Evolutionary conservation across 116 monocot genomes (phyloP), one percentile per base, ranked within the genome.

Genomic region (Zostera marina): DNA sequence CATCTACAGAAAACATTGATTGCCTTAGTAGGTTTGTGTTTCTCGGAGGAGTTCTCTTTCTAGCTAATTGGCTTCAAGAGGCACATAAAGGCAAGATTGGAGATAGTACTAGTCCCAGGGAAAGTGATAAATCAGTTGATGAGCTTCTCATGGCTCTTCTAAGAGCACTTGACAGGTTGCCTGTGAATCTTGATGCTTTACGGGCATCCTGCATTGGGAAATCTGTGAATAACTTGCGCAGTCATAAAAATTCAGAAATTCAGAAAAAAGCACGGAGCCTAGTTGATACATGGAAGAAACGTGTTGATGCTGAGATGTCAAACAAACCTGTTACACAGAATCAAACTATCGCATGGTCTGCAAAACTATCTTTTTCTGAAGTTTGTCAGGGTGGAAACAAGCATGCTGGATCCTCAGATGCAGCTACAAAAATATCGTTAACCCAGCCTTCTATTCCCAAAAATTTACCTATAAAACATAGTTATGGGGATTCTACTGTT

Each of bases 11-110:
- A 38, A 85, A 65, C 58, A 59, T 62, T 49, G 96, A 96, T 56
- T 96, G 89, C 68, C 78, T 96, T 54, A 61, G 55, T 54, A 79
- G 80, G 40, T 85, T 96, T 74, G 85, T 96, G 58, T 82, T 82
- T 66, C 76, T 85, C 24, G 76, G 68, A 58, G 89, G 88, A 51
- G 72, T 96, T 11, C 63, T 80, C 44, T 60, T 96, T 11, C 72
- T 96, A 21, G 96, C 85, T 76, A 80, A 89, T 58, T 96, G 96
- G 96, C 82, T 96, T 54, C 96, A 96, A 61, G 96, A 89, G 72
- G 96, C 82, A 47, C 89, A 85, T 55, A 96, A 82, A 72, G 80
- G 82, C 43, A 85, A 82, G 60, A 69, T 23, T 66, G 85, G 96
- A 44, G 89, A 88, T 60, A 65, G 76, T 24, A 75, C 65, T 63